Base-by-base conservation (phyloP, 306 rosid genomes). In the Spatholobus suberectus region DNA sequence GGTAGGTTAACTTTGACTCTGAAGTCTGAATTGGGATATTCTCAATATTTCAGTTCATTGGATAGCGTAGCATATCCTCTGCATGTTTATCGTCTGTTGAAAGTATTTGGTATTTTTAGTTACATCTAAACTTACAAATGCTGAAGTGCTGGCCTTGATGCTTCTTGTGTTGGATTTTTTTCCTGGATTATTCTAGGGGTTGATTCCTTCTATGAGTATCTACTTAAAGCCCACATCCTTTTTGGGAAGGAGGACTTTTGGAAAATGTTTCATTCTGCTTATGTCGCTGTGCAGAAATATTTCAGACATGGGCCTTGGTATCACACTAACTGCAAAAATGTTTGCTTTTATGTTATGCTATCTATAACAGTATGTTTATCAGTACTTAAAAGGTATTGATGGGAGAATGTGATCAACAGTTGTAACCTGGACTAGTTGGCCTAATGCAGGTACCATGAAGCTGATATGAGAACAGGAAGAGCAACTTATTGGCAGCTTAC, bases 401-500 rank as follows among this genome's bases (percentile, higher is more conserved):
- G 35, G 82, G 65, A 35, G 68, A 41, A 73, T 81, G 38, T 78
- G 74, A 74, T 84, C 78, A 58, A 58, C 70, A 46, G 17, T 80
- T 80, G 47, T 81, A 75, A 69, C 34, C 72, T 78, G 74, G 81
- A 37, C 72, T 81, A 73, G 79, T 81, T 81, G 70, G 75, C 67
- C 77, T 73, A 73, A 79, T 84, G 43, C 84, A 95, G 99, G 98
- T 95, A 93, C 85, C 99, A 96, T 4, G 98, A 96, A 84, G 98
- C 99, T 21, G 99, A 96, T 88, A 96, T 96, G 97, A 93, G 96
- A 79, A 92, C 99, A 2, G 98, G 99, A 85, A 92, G 83, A 86
- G 96, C 98, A 84, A 96, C 99, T 78, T 92, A 92, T 78, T 92
- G 99, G 99, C 99, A 96, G 86, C 98, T 96, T 73, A 96, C 98